Percentiles rank a stretch among this genome's conserved stretches.
These are phyloP conservation scores for Podila horticola DNA, from an alignment of 192 early-diverging fungal genomes.

Conservation along the genomic window DNA sequence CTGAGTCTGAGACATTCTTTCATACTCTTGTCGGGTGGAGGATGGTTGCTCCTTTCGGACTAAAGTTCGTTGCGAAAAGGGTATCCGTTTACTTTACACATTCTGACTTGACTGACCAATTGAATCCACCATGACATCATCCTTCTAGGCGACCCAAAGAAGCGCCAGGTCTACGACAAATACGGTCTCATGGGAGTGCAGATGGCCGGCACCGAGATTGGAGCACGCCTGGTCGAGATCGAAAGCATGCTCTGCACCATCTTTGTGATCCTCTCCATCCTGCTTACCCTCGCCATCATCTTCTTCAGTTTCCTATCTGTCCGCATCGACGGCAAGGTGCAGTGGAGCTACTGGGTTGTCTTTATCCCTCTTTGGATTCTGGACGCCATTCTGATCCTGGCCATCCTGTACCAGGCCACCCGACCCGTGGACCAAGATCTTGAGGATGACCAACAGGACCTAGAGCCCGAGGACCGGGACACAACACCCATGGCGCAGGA, in stretches of 20 bases:
- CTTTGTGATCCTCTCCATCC: conserved; percentile 61
- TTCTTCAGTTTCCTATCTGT: conserved; percentile 87
- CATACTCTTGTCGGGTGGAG: too few species aligned
- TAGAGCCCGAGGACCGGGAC: conserved; percentile 57
- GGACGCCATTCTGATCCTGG: conserved; percentile 59
- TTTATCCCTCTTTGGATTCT: conserved; percentile 88
- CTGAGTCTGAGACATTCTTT: too few species aligned
- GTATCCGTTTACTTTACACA: too few species aligned
- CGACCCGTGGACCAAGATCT: conserved; percentile 45
- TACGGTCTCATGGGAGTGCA: conserved; percentile 84
- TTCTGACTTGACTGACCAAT: too few species aligned
- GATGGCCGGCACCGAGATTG: conserved; percentile 78
- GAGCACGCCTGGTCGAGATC: conserved; percentile 73
- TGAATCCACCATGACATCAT: neutral
- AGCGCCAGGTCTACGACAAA: conserved; percentile 89
- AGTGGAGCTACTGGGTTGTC: conserved; percentile 78
- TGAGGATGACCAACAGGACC: conserved; percentile 57
- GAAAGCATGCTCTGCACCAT: conserved; percentile 70
- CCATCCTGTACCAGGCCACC: conserved; percentile 35
- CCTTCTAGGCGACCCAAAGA: conserved; percentile 71
- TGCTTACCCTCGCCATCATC: conserved; percentile 74
- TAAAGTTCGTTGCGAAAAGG: too few species aligned
- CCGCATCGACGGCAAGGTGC: conserved; percentile 74
- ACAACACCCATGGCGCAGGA: conserved; percentile 52
- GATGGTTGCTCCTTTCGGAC: too few species aligned